A percentile compares a stretch with the other conserved stretches of the same genome.
Evolutionary conservation across 164 flowering plant genomes (phyloP).

Genomic region (Annona cherimola): DNA sequence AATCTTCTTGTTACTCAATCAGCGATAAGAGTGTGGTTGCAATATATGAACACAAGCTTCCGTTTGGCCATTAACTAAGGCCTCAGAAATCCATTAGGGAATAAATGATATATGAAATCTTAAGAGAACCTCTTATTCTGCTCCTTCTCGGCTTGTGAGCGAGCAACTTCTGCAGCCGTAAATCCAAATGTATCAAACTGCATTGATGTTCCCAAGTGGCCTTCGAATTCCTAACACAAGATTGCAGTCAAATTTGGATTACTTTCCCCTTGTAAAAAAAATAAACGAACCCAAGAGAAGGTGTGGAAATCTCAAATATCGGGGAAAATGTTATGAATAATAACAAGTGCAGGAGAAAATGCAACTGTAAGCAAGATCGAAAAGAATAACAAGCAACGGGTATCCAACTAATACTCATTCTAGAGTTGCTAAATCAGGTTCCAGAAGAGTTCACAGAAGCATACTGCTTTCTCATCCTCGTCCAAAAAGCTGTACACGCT

Average conservation of each 20-base stretch:
- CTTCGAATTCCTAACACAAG: constrained; percentile 64
- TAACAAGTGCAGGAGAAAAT: neutral
- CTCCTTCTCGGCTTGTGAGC: constrained; percentile 79
- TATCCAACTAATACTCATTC: neutral
- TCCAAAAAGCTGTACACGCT: constrained; percentile 67
- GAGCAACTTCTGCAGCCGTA: constrained; percentile 86
- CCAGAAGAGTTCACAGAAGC: constrained; percentile 12
- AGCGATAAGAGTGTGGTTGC: neutral
- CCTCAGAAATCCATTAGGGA: neutral
- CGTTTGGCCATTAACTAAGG: neutral
- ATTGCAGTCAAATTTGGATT: neutral
- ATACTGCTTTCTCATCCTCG: constrained; percentile 88
- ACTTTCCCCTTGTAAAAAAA: neutral
- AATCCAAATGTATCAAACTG: constrained; percentile 96
- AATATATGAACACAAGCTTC: neutral
- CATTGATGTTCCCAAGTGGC: constrained; percentile 55
- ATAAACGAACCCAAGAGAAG: neutral
- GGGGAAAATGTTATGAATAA: neutral
- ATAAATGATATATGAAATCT: neutral
- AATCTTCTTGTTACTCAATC: neutral
- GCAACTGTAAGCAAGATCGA: neutral
- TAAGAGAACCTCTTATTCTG: constrained; percentile 57
- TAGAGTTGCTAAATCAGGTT: neutral
- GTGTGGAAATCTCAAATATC: neutral
- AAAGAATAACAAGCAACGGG: neutral